Conservation (phyloP, 768 basidiomycete species). For the Xerocomellus chrysenteron region DNA sequence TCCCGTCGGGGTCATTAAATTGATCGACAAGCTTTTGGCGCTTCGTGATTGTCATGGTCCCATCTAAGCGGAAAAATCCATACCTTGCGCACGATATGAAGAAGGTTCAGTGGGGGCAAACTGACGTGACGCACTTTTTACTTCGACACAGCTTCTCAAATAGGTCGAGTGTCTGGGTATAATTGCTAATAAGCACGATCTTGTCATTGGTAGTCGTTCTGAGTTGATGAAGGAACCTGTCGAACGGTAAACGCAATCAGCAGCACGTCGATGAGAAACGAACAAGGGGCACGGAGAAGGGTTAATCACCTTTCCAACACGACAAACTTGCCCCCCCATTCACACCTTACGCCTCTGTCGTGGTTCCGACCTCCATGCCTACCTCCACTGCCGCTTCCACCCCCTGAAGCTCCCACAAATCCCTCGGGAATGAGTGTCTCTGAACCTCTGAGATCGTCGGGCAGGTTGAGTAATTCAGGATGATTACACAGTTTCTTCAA, state of each 20-base stretch:
- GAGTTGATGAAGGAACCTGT: slow-evolving; percentile 83
- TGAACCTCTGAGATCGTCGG: slow-evolving; percentile 79
- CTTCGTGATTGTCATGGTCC: slow-evolving; percentile 89
- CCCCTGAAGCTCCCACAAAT: slow-evolving; percentile 54
- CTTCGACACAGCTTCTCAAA: slow-evolving; percentile 86
- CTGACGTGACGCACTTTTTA: slow-evolving; percentile 61
- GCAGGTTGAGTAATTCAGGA: slow-evolving; percentile 85
- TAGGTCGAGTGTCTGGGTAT: slow-evolving; percentile 91
- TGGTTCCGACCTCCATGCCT: slow-evolving; percentile 44
- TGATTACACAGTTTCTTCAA: slow-evolving; percentile 96
- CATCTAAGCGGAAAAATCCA: slow-evolving; percentile 88
- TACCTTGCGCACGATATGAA: slow-evolving; percentile 53
- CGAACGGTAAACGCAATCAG: not conserved
- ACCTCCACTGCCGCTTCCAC: slow-evolving; percentile 25
- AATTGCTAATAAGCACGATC: slow-evolving; percentile 95
- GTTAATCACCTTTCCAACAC: slow-evolving; percentile 80
- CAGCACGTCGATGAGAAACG: not conserved
- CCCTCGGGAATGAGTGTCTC: slow-evolving; percentile 80
- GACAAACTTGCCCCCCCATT: slow-evolving; percentile 89
- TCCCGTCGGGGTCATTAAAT: slow-evolving; percentile 90
- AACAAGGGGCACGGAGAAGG: not conserved
- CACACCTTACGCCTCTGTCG: slow-evolving; percentile 54
- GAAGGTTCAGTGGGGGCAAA: not conserved
- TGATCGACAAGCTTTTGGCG: slow-evolving; percentile 95
- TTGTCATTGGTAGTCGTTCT: slow-evolving; percentile 84